phyloP scores from a whole-genome alignment of 805 yeast species.

The Saturnispora diversa region DNA sequence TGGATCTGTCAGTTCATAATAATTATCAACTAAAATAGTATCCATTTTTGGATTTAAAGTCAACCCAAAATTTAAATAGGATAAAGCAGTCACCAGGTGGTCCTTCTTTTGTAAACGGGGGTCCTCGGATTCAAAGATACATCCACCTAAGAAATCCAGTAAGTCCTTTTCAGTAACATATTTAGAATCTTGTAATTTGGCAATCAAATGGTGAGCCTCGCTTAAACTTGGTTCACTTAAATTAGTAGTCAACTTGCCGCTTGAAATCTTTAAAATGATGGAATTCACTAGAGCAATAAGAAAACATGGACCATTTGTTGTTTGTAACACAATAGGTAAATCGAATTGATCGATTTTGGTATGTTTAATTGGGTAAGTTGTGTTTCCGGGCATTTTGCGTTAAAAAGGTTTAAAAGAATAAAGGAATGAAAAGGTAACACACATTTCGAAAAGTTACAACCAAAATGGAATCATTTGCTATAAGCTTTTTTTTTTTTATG shows the following conservation, averaged over 20 bases:
- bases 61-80: conserved; percentile 48
- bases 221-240: not conserved
- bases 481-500: too few species aligned
- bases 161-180: conserved; percentile 1
- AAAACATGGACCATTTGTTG: conserved; percentile 84
- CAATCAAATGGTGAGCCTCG: conserved; percentile 1
- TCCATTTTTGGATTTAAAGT: conserved; percentile 64
- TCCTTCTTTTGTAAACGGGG: not conserved
- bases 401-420: too few species aligned
- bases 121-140: conserved; percentile 4
- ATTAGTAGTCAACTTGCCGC: not conserved
- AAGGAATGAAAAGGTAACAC: too few species aligned
- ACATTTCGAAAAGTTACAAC: too few species aligned
- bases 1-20: conserved; percentile 16
- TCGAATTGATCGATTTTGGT: not conserved
- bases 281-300: conserved; percentile 70
- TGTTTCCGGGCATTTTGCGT: not conserved
- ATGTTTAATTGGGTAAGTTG: conserved; percentile 5
- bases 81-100: conserved; percentile 6
- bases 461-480: too few species aligned
- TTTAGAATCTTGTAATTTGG: conserved; percentile 5
- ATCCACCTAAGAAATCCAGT: conserved; percentile 1
- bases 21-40: conserved; percentile 25
- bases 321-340: conserved; percentile 54
- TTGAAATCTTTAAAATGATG: conserved; percentile 23